These are phyloP conservation scores for Ustilago trichophora DNA, from an alignment of 1,284 basidiomycete genomes.

Conservation along the genomic window DNA sequence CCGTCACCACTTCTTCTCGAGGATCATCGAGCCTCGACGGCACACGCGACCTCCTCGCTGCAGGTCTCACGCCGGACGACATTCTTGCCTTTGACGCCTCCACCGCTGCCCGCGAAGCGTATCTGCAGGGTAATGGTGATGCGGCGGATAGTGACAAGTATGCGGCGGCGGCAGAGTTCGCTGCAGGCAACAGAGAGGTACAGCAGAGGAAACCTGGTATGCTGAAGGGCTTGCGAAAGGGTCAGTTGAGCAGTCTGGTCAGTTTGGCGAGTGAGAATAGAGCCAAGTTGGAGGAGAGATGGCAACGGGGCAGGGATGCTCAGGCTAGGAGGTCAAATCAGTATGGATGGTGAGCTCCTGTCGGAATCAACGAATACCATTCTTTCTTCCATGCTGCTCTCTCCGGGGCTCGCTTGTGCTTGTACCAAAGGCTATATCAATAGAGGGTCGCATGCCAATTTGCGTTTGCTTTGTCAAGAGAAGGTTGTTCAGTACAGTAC, in stretches of 20 bases:
- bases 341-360: constrained; percentile 19
- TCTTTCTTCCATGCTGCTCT: not conserved
- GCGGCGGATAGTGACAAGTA: constrained; percentile 33
- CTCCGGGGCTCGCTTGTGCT: no score
- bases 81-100: constrained; percentile 43
- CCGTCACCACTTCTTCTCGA: constrained; percentile 1
- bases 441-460: no score
- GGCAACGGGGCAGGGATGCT: constrained; percentile 36
- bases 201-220: constrained; percentile 44
- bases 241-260: constrained; percentile 59
- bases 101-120: constrained; percentile 44
- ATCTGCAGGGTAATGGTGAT: not conserved
- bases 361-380: no score
- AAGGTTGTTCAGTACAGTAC: no score
- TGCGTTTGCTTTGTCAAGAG: no score
- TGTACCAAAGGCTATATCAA: no score
- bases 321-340: constrained; percentile 21
- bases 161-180: constrained; percentile 32
- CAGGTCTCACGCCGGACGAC: constrained; percentile 17
- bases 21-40: constrained; percentile 35
- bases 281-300: constrained; percentile 54
- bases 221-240: constrained; percentile 47
- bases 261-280: constrained; percentile 56
- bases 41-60: constrained; percentile 24
- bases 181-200: constrained; percentile 26